phyloP scores from a whole-genome alignment of 2,329 filamentous ascomycete genomes.

The Daldinia eschscholtzii region DNA sequence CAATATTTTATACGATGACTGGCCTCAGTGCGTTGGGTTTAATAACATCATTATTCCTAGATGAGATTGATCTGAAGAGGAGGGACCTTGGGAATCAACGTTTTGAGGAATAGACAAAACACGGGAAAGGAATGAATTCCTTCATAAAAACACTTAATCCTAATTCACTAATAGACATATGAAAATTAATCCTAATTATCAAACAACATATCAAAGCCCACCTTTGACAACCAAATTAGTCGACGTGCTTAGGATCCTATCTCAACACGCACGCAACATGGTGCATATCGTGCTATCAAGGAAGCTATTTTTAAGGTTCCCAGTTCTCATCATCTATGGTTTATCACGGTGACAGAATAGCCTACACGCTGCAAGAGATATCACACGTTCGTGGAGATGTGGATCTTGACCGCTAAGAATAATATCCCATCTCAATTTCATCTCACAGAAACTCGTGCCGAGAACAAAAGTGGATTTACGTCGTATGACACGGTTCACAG shows the following conservation, averaged over 20 bases:
- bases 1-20: constrained; percentile 9
- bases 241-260: background rate
- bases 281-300: background rate
- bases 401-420: background rate
- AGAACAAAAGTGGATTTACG: background rate
- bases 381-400: constrained; percentile 1
- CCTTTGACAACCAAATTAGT: background rate
- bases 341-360: constrained; percentile 7
- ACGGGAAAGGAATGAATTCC: background rate
- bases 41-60: background rate
- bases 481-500: background rate
- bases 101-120: constrained; percentile 1
- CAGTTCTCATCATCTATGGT: background rate
- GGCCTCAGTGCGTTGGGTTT: background rate
- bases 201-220: background rate
- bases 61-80: background rate
- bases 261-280: background rate
- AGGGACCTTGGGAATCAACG: background rate
- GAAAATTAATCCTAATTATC: no score
- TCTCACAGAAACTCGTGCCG: background rate
- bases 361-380: background rate
- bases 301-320: background rate
- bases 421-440: background rate
- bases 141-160: background rate
- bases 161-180: background rate